Percentiles rank a stretch among this genome's conserved stretches.
Evolutionary conservation across 2,329 filamentous ascomycete species (phyloP).

Genomic region (Leptographium procerum): DNA sequence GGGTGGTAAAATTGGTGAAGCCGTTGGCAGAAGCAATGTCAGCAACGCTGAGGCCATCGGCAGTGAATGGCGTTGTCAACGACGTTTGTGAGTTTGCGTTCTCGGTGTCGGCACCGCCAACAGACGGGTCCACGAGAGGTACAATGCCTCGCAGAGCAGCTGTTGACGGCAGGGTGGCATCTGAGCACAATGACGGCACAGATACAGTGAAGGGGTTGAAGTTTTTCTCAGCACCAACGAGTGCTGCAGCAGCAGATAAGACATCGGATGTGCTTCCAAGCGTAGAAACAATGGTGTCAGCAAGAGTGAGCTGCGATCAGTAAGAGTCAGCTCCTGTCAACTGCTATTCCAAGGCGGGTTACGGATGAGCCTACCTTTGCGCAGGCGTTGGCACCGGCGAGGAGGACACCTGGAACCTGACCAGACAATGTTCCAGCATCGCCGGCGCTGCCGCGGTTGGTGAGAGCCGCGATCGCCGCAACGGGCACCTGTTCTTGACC

Average conservation of each 20-base stretch:
- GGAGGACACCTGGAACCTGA: conserved; percentile 43
- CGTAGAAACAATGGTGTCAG: conserved; percentile 50
- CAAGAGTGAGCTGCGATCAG: conserved; percentile 43
- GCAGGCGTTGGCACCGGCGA: conserved; percentile 37
- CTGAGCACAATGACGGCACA: conserved; percentile 52
- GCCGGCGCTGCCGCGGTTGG: conserved; percentile 42
- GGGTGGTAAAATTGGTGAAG: conserved; percentile 47
- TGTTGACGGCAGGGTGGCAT: conserved; percentile 50
- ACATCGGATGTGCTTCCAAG: conserved; percentile 48
- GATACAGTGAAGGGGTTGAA: conserved; percentile 40
- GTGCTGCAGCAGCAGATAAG: conserved; percentile 40
- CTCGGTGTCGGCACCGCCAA: conserved; percentile 42
- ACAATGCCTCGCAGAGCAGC: conserved; percentile 52
- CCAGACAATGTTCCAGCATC: conserved; percentile 52
- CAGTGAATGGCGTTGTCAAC: conserved; percentile 41
- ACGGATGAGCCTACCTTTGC: conserved; percentile 1
- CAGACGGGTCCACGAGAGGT: conserved; percentile 54
- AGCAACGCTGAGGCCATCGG: conserved; percentile 51
- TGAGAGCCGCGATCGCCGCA: conserved; percentile 37
- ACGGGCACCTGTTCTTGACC: conserved; percentile 50
- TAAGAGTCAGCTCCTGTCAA: not conserved
- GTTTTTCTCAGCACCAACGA: conserved; percentile 15
- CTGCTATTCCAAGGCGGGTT: not conserved
- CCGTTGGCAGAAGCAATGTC: conserved; percentile 50
- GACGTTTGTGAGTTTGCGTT: conserved; percentile 49